Evolutionary conservation across 148 eudicot species (phyloP).

Genomic region (Nepenthes mirabilis): DNA sequence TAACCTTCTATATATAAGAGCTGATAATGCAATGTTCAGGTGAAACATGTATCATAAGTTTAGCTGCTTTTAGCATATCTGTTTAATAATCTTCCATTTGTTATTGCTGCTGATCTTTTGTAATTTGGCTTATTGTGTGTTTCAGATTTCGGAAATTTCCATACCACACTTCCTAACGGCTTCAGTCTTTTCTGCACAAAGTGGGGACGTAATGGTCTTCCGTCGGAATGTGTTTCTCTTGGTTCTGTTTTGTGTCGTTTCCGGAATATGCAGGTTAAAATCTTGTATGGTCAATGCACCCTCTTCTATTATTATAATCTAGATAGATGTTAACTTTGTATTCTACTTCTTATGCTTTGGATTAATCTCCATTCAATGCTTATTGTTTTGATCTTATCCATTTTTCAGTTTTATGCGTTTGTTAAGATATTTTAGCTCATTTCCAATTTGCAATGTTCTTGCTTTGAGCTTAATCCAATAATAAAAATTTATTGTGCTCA

Average conservation of each 20-base stretch:
- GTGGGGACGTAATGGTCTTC: conserved; percentile 46
- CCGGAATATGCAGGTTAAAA: conserved; percentile 97
- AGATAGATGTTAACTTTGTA: conserved; percentile 2
- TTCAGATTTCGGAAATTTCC: conserved; percentile 87
- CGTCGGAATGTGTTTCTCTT: conserved; percentile 62
- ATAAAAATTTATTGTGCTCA: too few relatives aligned
- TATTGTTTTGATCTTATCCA: too few relatives aligned
- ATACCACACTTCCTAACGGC: conserved; percentile 98
- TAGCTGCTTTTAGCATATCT: not conserved
- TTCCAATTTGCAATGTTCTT: too few relatives aligned
- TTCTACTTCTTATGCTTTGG: too few relatives aligned
- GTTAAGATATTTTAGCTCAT: too few relatives aligned
- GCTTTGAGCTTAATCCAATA: too few relatives aligned
- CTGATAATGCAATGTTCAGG: too few relatives aligned
- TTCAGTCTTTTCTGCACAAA: conserved; percentile 91
- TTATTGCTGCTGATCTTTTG: conserved; percentile 9
- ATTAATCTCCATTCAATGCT: too few relatives aligned
- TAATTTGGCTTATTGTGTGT: conserved; percentile 8
- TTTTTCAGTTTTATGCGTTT: too few relatives aligned
- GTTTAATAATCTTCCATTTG: not conserved
- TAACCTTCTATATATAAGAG: too few relatives aligned
- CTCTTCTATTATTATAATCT: conserved; percentile 22
- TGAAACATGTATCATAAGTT: not conserved
- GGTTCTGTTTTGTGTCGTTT: conserved; percentile 50
- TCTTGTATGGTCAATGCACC: conserved; percentile 70